Evolutionary conservation across 257 asterid species (phyloP).

Genomic region (Thymus mandschuricus): DNA sequence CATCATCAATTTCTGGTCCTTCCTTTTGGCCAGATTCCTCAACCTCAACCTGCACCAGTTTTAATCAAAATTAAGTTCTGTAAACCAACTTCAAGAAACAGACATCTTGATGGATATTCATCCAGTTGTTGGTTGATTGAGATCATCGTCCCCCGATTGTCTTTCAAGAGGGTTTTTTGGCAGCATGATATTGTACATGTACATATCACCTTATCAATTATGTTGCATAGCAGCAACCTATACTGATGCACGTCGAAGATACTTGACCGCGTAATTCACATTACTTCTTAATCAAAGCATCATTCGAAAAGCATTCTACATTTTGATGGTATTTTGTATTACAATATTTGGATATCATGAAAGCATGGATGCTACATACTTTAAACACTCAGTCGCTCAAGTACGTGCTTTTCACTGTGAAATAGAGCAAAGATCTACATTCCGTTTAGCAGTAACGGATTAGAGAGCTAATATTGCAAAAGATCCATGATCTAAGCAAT

Average conservation of each 20-base stretch:
- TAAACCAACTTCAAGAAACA: constrained; percentile 4
- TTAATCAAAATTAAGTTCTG: background rate
- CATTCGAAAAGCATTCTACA: too few species aligned
- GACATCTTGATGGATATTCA: background rate
- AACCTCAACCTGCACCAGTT: constrained; percentile 62
- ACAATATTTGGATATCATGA: too few species aligned
- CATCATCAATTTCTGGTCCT: constrained; percentile 76
- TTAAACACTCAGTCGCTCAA: background rate
- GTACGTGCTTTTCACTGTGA: too few species aligned
- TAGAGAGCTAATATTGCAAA: background rate
- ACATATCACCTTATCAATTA: too few species aligned
- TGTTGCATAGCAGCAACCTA: too few species aligned
- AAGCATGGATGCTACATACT: background rate
- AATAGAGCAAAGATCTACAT: background rate
- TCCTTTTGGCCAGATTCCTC: constrained; percentile 68
- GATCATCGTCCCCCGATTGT: background rate
- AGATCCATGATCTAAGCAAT: background rate
- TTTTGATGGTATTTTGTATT: background rate
- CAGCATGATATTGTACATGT: background rate
- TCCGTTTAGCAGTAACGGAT: background rate
- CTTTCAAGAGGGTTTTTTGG: too few species aligned
- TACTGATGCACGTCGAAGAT: background rate
- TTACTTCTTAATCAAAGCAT: background rate
- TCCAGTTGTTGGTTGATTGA: background rate
- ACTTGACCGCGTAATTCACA: background rate